These are phyloP conservation scores for Yamadazyma diddensiae DNA, from an alignment of 1,139 yeast species.

Conservation along the genomic window DNA sequence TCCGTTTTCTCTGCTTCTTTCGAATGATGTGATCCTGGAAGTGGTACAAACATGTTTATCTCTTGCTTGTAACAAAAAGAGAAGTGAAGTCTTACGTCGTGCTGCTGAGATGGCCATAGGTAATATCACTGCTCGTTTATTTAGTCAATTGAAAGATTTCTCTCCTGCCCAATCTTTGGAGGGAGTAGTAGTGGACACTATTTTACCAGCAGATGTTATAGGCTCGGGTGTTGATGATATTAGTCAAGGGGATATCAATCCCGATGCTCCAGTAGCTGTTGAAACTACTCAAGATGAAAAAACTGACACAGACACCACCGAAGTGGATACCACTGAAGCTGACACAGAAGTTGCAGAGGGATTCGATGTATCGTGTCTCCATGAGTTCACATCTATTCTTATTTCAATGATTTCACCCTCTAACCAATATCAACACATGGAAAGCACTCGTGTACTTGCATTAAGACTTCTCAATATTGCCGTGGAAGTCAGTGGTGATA, in stretches of 20 bases:
- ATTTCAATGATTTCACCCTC: conserved; percentile 84
- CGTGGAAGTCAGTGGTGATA: conserved; percentile 76
- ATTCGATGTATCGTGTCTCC: conserved; percentile 65
- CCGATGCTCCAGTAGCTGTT: too few species aligned
- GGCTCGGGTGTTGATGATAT: conserved; percentile 32
- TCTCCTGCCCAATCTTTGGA: conserved; percentile 50
- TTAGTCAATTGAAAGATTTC: conserved; percentile 55
- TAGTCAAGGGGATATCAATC: too few species aligned
- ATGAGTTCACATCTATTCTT: conserved; percentile 69
- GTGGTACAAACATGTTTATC: conserved; percentile 89
- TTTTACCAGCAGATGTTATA: conserved; percentile 39
- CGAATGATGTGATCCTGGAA: conserved; percentile 84
- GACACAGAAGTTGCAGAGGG: conserved; percentile 32
- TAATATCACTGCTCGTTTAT: conserved; percentile 66
- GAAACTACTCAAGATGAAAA: not conserved
- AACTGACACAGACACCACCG: not conserved
- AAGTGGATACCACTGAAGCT: not conserved
- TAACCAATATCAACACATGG: conserved; percentile 82
- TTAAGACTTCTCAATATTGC: conserved; percentile 72
- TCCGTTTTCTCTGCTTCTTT: conserved; percentile 58
- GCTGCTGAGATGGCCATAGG: conserved; percentile 88
- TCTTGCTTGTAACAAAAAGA: conserved; percentile 86
- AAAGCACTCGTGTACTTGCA: conserved; percentile 82
- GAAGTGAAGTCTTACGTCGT: conserved; percentile 84
- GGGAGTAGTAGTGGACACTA: conserved; percentile 32